Percentiles rank a stretch among this genome's conserved stretches.
Evolutionary conservation across 164 flowering plant species (phyloP).

Genomic region (Tetrastigma voinierianum): DNA sequence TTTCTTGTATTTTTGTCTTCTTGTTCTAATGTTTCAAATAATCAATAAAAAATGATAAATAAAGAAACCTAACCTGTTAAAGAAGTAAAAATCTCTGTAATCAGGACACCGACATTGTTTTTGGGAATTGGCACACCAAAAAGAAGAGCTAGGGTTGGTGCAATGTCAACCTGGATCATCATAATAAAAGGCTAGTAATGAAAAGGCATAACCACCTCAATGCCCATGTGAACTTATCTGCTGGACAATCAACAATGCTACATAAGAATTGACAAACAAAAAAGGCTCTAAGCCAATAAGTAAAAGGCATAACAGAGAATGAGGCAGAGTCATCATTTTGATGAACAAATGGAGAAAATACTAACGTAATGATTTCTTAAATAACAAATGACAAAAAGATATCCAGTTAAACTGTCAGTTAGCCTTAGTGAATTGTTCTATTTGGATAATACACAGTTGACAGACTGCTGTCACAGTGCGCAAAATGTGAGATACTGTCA

Average conservation of each 20-base stretch:
- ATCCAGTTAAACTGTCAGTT: no score
- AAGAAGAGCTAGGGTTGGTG: conserved; percentile 86
- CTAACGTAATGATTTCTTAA: not conserved
- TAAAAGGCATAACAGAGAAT: not conserved
- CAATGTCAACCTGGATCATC: conserved; percentile 73
- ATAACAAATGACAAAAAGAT: not conserved
- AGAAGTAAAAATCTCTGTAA: conserved; percentile 41
- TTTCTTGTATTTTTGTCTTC: no score
- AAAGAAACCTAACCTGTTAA: conserved; percentile 50
- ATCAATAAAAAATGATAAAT: conserved; percentile 7
- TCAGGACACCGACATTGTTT: conserved; percentile 75
- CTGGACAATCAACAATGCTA: not conserved
- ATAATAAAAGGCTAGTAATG: conserved; percentile 7
- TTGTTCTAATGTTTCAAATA: no score
- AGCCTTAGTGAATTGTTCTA: no score
- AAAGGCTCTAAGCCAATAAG: not conserved
- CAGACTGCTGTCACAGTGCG: no score
- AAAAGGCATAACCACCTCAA: conserved; percentile 1
- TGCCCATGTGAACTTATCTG: not conserved
- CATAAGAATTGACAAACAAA: not conserved
- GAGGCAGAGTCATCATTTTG: not conserved
- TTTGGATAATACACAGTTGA: no score
- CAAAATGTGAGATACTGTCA: no score
- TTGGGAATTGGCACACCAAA: conserved; percentile 94
- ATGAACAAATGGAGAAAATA: not conserved